phyloP scores from a whole-genome alignment of 768 basidiomycete species.

The Auriscalpium vulgare region DNA sequence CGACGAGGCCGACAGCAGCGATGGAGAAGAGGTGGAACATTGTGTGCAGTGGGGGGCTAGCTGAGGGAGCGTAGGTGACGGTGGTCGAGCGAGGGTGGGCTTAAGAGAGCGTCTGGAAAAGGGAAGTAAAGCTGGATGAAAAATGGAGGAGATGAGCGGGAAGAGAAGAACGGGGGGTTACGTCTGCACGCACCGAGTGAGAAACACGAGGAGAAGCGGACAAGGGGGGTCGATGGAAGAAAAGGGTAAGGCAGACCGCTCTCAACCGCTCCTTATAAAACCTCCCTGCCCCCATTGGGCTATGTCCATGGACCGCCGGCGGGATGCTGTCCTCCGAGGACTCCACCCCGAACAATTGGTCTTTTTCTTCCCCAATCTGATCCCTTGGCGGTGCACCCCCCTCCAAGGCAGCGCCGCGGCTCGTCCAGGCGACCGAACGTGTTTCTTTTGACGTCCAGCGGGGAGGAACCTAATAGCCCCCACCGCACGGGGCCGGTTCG shows the following conservation, averaged over 20 bases:
- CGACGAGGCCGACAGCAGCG: constrained; percentile 40
- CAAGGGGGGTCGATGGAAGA: constrained; percentile 7
- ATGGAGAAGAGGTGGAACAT: constrained; percentile 27
- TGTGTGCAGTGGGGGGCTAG: background rate
- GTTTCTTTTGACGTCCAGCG: too few relatives aligned
- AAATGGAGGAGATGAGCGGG: background rate
- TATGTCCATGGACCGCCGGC: too few relatives aligned
- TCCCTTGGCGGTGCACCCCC: too few relatives aligned
- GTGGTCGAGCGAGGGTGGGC: constrained; percentile 3
- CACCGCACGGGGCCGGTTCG: too few relatives aligned
- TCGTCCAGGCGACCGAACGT: too few relatives aligned
- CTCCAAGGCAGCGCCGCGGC: too few relatives aligned
- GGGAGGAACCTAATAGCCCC: too few relatives aligned
- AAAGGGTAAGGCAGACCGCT: background rate
- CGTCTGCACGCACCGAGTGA: background rate
- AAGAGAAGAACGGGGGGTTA: background rate
- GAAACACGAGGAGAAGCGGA: background rate
- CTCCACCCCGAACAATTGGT: too few relatives aligned
- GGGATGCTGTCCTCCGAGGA: too few relatives aligned
- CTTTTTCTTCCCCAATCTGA: too few relatives aligned
- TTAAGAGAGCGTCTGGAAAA: constrained; percentile 8
- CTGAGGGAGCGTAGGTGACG: constrained; percentile 17
- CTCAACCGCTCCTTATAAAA: background rate
- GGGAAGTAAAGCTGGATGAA: background rate
- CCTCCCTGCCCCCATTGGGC: too few relatives aligned